Evolutionary conservation across 805 yeast species (phyloP), one percentile per base, ranked within the genome.

Genomic region (Metschnikowia dekortorum): DNA sequence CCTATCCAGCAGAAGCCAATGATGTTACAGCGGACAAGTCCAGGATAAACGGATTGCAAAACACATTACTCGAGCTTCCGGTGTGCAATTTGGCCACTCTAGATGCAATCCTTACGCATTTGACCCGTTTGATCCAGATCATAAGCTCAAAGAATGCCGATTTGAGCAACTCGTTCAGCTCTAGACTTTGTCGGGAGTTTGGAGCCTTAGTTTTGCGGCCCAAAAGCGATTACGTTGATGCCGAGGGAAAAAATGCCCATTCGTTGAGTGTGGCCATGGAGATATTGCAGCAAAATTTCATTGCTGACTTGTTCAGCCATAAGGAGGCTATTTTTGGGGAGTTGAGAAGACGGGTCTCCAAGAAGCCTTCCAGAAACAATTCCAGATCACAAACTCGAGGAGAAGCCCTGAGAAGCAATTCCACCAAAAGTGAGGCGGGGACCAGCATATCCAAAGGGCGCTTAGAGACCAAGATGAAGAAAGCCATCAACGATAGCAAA

Each of bases 31-130:
- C 51, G 13, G 51, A 56, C 46, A 53, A 51, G 30, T 48, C 59
- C 7, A 74, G 95, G 50, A 68, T 85, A 11, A 76, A 73, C 44
- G 89, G 90, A 0, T 67, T 88, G 46, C 84, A 80, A 36, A 85
- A 83, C 52, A 80, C 85, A 0, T 71, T 89, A 50, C 74, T 80
- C 3, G 86, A 86, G 50, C 73, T 89, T 48, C 83, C 89, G 18
- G 80, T 84, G 46, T 76, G 85, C 41, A 86, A 85, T 59, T 71
- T 88, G 39, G 92, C 95, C 1, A 86, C 95, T 0, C 74, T 89
- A 48, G 91, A 86, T 63, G 90, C 91, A 1, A 66, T 89, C n/a
- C 77, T 84, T 36, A 82, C 89, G 1, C 96, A 89, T 65, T 79
- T 89, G 63, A 76, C 78, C 47, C 74, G 95, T 43, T 68, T 89